Conservation (phyloP, 1,284 basidiomycete species). For the Pseudozyma pruni region DNA sequence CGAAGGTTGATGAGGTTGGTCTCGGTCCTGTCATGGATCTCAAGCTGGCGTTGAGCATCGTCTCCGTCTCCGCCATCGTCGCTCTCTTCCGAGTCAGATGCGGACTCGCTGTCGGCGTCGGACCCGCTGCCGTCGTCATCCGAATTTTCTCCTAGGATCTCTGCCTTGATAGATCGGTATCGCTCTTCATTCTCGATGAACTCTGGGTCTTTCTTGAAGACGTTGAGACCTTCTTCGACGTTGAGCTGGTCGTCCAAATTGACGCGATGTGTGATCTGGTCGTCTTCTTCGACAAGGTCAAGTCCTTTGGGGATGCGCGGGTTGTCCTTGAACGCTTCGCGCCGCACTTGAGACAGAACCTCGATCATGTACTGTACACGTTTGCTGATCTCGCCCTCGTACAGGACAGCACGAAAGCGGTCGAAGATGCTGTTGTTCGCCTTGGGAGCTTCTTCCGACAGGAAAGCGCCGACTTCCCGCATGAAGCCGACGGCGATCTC, state of each 20-base stretch:
- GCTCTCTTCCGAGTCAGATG: conserved; percentile 68
- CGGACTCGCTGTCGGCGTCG: conserved; percentile 38
- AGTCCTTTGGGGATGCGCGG: conserved; percentile 90
- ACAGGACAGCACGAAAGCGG: conserved; percentile 93
- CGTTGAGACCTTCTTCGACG: conserved; percentile 91
- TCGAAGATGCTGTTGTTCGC: conserved; percentile 93
- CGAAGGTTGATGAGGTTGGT: conserved; percentile 96
- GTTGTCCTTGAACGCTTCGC: conserved; percentile 99
- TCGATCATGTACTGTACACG: conserved; percentile 99
- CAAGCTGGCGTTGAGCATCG: conserved; percentile 69
- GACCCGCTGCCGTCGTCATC: conserved; percentile 43
- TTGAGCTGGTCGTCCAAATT: conserved; percentile 91
- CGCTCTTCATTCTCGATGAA: conserved; percentile 92
- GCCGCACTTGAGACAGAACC: conserved; percentile 79
- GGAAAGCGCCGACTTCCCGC: conserved; percentile 94
- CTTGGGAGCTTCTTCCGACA: conserved; percentile 91
- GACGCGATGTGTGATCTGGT: conserved; percentile 90
- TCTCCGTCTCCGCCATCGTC: conserved; percentile 76
- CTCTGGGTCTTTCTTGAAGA: conserved; percentile 93
- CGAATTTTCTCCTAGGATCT: conserved; percentile 80
- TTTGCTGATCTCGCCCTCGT: conserved; percentile 93
- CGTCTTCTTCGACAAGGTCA: conserved; percentile 94
- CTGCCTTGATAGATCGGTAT: conserved; percentile 88
- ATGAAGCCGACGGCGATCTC: conserved; percentile 98
- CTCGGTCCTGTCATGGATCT: conserved; percentile 92